Base-by-base conservation (phyloP, 1,139 yeast genomes). In the Protomyces gravidus region DNA sequence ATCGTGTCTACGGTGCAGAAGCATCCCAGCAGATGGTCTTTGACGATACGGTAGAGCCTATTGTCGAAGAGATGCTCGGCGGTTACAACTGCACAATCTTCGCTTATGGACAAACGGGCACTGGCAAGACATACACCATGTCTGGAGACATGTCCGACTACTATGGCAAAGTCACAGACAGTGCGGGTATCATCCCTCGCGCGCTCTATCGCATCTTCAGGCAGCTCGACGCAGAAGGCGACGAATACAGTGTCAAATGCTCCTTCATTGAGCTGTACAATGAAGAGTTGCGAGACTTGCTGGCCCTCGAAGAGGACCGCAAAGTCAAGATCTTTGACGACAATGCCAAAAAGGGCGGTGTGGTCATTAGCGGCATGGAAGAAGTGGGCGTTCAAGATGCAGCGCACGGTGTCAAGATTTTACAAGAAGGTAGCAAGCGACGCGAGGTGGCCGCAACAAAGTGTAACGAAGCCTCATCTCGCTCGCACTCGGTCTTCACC, bases 21-120 rank as follows among this genome's bases (percentile, higher is more conserved):
- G 84, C 88, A 11, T 87, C 83, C 67, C 92, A 85, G 69, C 74
- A 75, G 55, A 72, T 78, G 65, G 68, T 85, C 0, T 85, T 81
- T 65, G 79, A 81, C 15, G 79, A 80, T 28, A 82, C 82, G 7
- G 88, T 85, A 0, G 69, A 76, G 30, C 85, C 86, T 36, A 76
- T 81, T 60, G 77, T 85, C 45, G 73, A 75, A 26, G 89, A 85
- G 48, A 48, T 53, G 58, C 58, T 62, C 9, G 52, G 50, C 27
- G 69, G 72, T 17, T 83, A 77, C 67, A 87, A 86, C 67, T 89
- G 89, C 61, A 86, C 96, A 0, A 78, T 89, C 3, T 78, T 88
- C 67, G 95, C 95, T 0, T 88, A 88, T 70, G 95, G 96, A 7
- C 96, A 88, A 72, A 88, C 95, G 0, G 95, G 95, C 7, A 85